Percentiles rank a stretch among this genome's conserved stretches.
Evolutionary conservation across 306 rosid genomes (phyloP).

Genomic region (Cicer chorassanicum): DNA sequence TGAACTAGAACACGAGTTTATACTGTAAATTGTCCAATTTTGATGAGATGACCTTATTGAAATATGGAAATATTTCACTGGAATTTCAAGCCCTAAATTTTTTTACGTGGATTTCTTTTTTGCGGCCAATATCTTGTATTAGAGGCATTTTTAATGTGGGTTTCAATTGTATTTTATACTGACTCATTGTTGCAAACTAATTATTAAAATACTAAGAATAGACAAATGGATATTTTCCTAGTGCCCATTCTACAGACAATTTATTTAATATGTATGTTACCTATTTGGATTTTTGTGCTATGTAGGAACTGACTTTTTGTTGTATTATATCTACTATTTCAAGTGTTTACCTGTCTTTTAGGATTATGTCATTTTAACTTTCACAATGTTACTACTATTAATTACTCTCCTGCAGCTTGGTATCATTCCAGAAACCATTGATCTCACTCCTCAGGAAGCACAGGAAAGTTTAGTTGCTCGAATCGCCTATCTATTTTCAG

Average conservation of each 20-base stretch:
- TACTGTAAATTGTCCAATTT: neutral
- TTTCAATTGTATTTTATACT: slow-evolving; percentile 1
- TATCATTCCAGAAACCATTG: slow-evolving; percentile 48
- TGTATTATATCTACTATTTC: slow-evolving; percentile 27
- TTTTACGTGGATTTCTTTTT: neutral
- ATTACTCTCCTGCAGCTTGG: slow-evolving; percentile 69
- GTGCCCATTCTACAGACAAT: neutral
- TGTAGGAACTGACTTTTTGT: slow-evolving; percentile 9
- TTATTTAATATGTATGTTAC: slow-evolving; percentile 17
- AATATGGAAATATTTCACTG: neutral
- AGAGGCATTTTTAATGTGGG: slow-evolving; percentile 14
- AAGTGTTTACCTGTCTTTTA: slow-evolving; percentile 18
- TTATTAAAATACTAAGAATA: slow-evolving; percentile 18
- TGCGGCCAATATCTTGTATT: neutral
- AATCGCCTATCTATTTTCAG: slow-evolving; percentile 64
- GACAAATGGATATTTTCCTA: slow-evolving; percentile 10
- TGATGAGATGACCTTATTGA: neutral
- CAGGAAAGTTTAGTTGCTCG: slow-evolving; percentile 62
- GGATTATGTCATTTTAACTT: slow-evolving; percentile 20
- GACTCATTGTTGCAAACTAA: slow-evolving; percentile 11
- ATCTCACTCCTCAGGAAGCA: slow-evolving; percentile 67
- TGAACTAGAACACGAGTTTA: slow-evolving; percentile 5
- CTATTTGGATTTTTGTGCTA: neutral
- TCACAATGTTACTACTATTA: slow-evolving; percentile 31
- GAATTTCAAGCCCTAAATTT: slow-evolving; percentile 6